Evolutionary conservation across 495 filamentous ascomycete species (phyloP).

Genomic region (Neurospora sp.): DNA sequence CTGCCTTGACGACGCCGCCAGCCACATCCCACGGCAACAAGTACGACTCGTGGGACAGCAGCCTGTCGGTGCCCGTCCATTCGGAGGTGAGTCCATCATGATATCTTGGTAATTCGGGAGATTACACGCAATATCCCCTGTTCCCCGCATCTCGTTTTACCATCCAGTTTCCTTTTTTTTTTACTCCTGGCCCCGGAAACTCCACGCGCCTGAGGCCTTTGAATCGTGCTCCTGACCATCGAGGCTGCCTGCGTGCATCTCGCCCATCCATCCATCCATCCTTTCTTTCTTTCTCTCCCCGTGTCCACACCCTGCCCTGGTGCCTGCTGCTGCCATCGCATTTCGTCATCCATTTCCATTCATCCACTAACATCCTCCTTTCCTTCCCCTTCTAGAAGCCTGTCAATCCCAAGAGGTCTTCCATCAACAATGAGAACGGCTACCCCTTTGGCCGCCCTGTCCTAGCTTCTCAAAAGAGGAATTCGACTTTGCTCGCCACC

Average conservation of each 20-base stretch:
- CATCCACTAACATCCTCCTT: constrained; percentile 1
- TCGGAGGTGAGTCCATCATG: constrained; percentile 26
- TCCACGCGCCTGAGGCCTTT: neutral
- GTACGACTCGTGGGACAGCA: constrained; percentile 39
- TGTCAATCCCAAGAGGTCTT: constrained; percentile 11
- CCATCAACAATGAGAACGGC: constrained; percentile 8
- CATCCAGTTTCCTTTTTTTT: neutral
- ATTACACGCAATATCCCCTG: neutral
- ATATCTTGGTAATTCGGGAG: neutral
- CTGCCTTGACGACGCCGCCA: constrained; percentile 37
- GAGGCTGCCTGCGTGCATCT: neutral
- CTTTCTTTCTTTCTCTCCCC: neutral
- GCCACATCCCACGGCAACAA: constrained; percentile 40
- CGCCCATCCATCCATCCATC: neutral
- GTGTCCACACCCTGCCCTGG: neutral
- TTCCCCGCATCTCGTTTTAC: neutral
- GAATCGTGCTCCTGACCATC: neutral
- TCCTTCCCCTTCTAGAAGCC: constrained; percentile 7
- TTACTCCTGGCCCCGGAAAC: neutral
- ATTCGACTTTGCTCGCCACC: constrained; percentile 10
- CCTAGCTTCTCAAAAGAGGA: constrained; percentile 25
- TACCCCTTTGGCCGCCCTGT: constrained; percentile 9
- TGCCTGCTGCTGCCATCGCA: neutral
- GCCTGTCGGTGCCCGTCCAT: constrained; percentile 24
- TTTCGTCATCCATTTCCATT: neutral